Conservation (phyloP, 1,284 basidiomycete genomes). For the Cryptococcus jaspeensis region DNA sequence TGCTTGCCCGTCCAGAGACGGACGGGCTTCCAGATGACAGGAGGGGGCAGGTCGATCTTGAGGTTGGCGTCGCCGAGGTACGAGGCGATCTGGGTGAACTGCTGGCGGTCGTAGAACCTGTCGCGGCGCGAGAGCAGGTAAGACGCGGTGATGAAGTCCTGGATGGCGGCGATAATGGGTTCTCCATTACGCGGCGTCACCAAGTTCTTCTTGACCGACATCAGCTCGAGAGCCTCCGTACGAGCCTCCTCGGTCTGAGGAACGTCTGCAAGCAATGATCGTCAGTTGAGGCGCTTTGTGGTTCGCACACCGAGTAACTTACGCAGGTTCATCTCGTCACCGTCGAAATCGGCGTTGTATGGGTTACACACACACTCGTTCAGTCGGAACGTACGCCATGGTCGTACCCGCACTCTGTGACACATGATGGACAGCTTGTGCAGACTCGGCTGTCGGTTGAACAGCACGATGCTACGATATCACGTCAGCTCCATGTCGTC, state of each 20-base stretch:
- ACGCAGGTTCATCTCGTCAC: constrained; percentile 99
- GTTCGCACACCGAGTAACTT: constrained; percentile 41
- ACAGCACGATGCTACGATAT: constrained; percentile 74
- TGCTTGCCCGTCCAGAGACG: constrained; percentile 99
- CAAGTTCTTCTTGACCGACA: constrained; percentile 97
- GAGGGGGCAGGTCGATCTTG: constrained; percentile 93
- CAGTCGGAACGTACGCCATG: constrained; percentile 95
- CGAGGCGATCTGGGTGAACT: constrained; percentile 95
- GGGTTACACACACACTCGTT: constrained; percentile 99
- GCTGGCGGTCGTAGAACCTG: constrained; percentile 87
- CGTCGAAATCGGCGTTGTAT: constrained; percentile 99
- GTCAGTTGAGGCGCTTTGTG: neutral
- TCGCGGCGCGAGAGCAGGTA: constrained; percentile 92
- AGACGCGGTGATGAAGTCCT: constrained; percentile 98
- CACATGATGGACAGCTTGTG: constrained; percentile 99
- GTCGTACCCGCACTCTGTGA: constrained; percentile 84
- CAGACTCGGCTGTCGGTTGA: constrained; percentile 98
- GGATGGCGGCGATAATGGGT: constrained; percentile 97
- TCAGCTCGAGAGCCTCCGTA: constrained; percentile 94
- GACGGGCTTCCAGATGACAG: constrained; percentile 89
- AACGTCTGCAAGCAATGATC: constrained; percentile 67
- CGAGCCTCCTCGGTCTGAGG: constrained; percentile 99
- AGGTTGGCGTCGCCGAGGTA: constrained; percentile 89
- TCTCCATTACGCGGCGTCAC: constrained; percentile 97
- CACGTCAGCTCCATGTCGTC: constrained; percentile 18